Percentiles rank a stretch among this genome's conserved stretches.
These are phyloP conservation scores for Xerocomus cyaneibrunnescens DNA, from an alignment of 1,284 basidiomycete genomes.

Conservation along the genomic window DNA sequence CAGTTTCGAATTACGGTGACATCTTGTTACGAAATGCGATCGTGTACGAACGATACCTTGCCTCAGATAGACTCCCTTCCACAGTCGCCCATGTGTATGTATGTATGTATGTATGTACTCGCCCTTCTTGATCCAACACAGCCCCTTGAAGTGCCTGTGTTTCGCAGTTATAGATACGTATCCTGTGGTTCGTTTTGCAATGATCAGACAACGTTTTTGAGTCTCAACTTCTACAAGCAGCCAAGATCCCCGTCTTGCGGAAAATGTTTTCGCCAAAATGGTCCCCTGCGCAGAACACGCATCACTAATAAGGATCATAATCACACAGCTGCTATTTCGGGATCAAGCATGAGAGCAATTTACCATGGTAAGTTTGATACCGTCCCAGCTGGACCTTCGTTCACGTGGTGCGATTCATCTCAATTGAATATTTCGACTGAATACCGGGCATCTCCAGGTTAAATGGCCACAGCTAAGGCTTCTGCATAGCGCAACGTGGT, in stretches of 20 bases:
- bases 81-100: conserved; percentile 17
- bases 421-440: conserved; percentile 8
- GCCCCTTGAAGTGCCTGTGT: neutral
- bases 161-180: conserved; percentile 27
- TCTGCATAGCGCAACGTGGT: conserved; percentile 21
- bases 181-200: conserved; percentile 18
- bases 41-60: conserved; percentile 19
- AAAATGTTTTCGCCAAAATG: neutral
- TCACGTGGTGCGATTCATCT: conserved; percentile 17
- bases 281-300: conserved; percentile 1
- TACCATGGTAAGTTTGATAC: conserved; percentile 17
- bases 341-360: conserved; percentile 20
- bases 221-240: conserved; percentile 3
- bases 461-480: conserved; percentile 22
- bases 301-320: conserved; percentile 9
- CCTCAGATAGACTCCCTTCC: conserved; percentile 22
- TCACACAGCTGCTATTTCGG: conserved; percentile 21
- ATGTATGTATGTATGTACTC: conserved; percentile 16
- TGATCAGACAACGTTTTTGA: conserved; percentile 18
- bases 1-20: conserved; percentile 68
- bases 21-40: conserved; percentile 11
- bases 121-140: conserved; percentile 12
- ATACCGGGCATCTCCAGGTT: conserved; percentile 9
- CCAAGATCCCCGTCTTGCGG: conserved; percentile 2
- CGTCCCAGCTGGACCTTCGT: conserved; percentile 16